Percentiles rank a stretch among this genome's conserved stretches.
Conservation (phyloP, 768 basidiomycete genomes). For the Boletus patriciae region DNA sequence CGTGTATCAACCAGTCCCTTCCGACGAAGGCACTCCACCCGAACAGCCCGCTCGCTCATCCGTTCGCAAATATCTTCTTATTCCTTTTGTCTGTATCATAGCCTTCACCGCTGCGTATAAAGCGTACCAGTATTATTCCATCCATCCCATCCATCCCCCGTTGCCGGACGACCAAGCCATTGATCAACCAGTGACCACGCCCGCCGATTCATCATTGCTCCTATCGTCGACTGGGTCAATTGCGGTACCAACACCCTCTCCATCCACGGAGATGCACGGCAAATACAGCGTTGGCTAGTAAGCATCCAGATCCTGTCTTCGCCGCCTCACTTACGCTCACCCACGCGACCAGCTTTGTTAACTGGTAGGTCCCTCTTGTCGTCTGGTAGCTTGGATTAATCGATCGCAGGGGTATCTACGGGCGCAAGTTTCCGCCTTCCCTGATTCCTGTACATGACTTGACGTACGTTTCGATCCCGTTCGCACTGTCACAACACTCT, state of each 20-base stretch:
- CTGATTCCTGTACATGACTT: conserved; percentile 80
- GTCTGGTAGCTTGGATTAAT: conserved; percentile 7
- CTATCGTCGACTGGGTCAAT: conserved; percentile 4
- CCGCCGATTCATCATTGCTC: conserved; percentile 3
- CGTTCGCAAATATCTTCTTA: conserved; percentile 33
- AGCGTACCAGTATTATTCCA: conserved; percentile 41
- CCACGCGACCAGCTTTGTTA: conserved; percentile 58
- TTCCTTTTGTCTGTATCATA: conserved; percentile 38
- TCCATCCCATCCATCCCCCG: conserved; percentile 1
- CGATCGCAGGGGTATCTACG: conserved; percentile 84
- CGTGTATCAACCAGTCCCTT: conserved; percentile 19
- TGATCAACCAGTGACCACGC: conserved; percentile 15
- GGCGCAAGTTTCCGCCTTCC: conserved; percentile 85
- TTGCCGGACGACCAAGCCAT: conserved; percentile 14
- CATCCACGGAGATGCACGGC: conserved; percentile 43
- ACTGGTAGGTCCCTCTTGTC: conserved; percentile 51
- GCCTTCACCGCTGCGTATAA: conserved; percentile 44
- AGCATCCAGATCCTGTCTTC: conserved; percentile 32
- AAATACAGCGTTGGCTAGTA: conserved; percentile 84
- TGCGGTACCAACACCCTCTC: conserved; percentile 14
- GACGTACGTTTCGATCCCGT: conserved; percentile 55
- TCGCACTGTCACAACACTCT: conserved; percentile 6
- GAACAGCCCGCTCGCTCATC: conserved; percentile 26
- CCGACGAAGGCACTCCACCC: conserved; percentile 17
- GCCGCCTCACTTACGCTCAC: conserved; percentile 11